Evolutionary conservation across 345 rosid genomes (phyloP).

Genomic region (Sisymbrium altissimum): DNA sequence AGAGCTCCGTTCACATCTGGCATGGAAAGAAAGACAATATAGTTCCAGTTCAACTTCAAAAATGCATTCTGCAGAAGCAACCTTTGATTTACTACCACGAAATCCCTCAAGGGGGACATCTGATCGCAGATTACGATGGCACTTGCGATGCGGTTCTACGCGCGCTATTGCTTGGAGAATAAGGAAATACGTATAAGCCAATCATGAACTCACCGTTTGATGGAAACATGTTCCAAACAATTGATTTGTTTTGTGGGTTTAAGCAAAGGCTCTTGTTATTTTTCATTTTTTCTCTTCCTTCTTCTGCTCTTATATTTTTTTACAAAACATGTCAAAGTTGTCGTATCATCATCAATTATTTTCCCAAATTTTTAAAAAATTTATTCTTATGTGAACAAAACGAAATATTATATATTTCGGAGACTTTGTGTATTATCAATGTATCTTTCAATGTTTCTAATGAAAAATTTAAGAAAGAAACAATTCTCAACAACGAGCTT

Average conservation of each 20-base stretch:
- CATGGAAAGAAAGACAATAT: slow-evolving; percentile 78
- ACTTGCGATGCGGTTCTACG: slow-evolving; percentile 56
- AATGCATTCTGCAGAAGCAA: slow-evolving; percentile 49
- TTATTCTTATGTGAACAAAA: not conserved
- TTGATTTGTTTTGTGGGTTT: too few species aligned
- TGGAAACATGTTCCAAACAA: too few species aligned
- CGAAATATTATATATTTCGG: not conserved
- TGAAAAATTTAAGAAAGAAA: too few species aligned
- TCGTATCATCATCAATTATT: not conserved
- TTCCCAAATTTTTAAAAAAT: too few species aligned
- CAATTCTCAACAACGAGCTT: too few species aligned
- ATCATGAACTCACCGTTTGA: not conserved
- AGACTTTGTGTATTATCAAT: too few species aligned
- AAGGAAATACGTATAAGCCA: slow-evolving; percentile 29
- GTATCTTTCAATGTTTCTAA: too few species aligned
- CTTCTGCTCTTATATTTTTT: not conserved
- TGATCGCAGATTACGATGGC: slow-evolving; percentile 67
- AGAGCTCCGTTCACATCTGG: slow-evolving; percentile 66
- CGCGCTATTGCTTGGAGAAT: slow-evolving; percentile 60
- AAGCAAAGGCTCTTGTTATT: not conserved
- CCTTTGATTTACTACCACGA: slow-evolving; percentile 84
- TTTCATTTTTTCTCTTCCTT: not conserved
- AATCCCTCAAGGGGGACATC: slow-evolving; percentile 76
- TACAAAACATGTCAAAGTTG: not conserved
- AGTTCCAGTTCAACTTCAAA: slow-evolving; percentile 71